phyloP scores from a whole-genome alignment of 805 yeast species.

The Candida germanica region DNA sequence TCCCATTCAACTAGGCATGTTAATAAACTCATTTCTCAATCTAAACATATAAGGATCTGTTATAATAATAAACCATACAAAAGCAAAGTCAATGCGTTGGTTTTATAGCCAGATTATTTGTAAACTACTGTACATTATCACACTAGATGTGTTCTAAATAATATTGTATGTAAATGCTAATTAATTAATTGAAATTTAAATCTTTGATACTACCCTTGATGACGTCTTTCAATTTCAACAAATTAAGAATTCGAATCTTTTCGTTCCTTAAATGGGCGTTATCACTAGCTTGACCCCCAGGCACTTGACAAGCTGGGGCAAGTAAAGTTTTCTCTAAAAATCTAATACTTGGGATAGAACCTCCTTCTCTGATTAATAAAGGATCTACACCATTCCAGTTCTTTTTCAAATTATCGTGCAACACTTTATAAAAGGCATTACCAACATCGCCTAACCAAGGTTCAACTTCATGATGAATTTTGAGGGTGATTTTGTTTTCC shows the following conservation, averaged over 20 bases:
- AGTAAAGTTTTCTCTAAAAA: slow-evolving; percentile 75
- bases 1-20: slow-evolving; percentile 22
- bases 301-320: slow-evolving; percentile 93
- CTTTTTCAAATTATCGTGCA: slow-evolving; percentile 55
- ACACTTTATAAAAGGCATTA: slow-evolving; percentile 67
- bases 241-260: slow-evolving; percentile 71
- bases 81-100: slow-evolving; percentile 7
- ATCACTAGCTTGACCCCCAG: slow-evolving; percentile 94
- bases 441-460: slow-evolving; percentile 93
- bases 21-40: slow-evolving; percentile 16
- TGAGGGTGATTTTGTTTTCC: slow-evolving; percentile 58
- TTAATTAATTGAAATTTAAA: background rate
- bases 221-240: slow-evolving; percentile 69
- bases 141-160: no score
- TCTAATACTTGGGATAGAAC: slow-evolving; percentile 89
- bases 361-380: slow-evolving; percentile 89
- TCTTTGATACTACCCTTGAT: slow-evolving; percentile 51
- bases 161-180: background rate
- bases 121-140: slow-evolving; percentile 4
- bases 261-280: slow-evolving; percentile 92
- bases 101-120: slow-evolving; percentile 1
- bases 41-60: slow-evolving; percentile 18
- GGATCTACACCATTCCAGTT: slow-evolving; percentile 78
- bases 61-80: slow-evolving; percentile 20
- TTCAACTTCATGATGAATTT: slow-evolving; percentile 80